A percentile compares a stretch with the other conserved stretches of the same genome.
These are phyloP conservation scores for Calendula officinalis DNA, from an alignment of 129 eudicot genomes.

Conservation along the genomic window DNA sequence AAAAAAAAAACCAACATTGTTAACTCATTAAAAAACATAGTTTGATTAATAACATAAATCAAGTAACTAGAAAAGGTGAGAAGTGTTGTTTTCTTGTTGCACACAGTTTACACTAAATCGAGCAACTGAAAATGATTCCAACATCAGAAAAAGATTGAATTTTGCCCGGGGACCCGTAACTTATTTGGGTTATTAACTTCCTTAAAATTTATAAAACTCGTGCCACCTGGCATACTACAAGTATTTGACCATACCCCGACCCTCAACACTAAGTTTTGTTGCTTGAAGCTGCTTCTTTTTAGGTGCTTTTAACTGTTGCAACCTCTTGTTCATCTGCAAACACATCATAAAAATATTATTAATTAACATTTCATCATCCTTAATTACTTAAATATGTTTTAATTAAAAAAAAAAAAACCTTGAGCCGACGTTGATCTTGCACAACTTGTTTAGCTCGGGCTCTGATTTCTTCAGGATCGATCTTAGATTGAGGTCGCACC, in stretches of 20 bases:
- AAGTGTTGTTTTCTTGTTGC: conserved; percentile 6
- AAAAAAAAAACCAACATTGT: not conserved
- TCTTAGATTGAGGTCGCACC: conserved; percentile 91
- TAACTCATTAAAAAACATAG: conserved; percentile 5
- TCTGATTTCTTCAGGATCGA: conserved; percentile 89
- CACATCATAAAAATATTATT: conserved; percentile 5
- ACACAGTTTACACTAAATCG: not conserved
- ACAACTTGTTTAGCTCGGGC: conserved; percentile 77
- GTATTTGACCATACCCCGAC: conserved; percentile 96
- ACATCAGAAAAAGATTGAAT: conserved; percentile 1
- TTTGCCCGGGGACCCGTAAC: not conserved
- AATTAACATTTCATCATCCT: not conserved
- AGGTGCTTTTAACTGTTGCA: conserved; percentile 78
- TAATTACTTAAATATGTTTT: not conserved
- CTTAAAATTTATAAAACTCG: not conserved
- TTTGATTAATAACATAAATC: conserved; percentile 20
- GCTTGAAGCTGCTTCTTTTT: conserved; percentile 96
- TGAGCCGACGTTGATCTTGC: conserved; percentile 79
- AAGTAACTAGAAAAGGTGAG: conserved; percentile 3
- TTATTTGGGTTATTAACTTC: not conserved
- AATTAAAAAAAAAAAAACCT: conserved; percentile 41
- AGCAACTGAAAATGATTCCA: conserved; percentile 3
- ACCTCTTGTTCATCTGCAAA: conserved; percentile 73
- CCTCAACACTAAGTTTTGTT: conserved; percentile 87
- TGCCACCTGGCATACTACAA: conserved; percentile 28